phyloP scores from a whole-genome alignment of 495 filamentous ascomycete genomes.

The Neurospora intermedia region DNA sequence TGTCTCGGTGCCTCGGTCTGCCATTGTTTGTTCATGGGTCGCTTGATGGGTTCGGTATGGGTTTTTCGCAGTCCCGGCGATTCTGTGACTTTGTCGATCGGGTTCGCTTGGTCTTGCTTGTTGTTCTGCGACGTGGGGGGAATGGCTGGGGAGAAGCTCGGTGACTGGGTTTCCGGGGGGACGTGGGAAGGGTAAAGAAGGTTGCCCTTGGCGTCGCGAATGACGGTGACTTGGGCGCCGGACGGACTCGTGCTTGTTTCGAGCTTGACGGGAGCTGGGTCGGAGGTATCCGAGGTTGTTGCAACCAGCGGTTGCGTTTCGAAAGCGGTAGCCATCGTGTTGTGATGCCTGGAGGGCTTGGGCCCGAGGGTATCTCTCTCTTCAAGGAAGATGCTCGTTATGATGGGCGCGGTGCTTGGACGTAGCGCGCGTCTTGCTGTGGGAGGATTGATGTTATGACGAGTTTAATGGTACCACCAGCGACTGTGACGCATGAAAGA shows the following conservation, averaged over 20 bases:
- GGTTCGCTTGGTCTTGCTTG: conserved; percentile 2
- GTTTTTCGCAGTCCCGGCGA: neutral
- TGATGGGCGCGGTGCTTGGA: neutral
- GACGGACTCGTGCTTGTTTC: conserved; percentile 8
- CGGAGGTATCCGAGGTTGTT: neutral
- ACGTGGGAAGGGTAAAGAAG: conserved; percentile 28
- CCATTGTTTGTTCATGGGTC: conserved; percentile 6
- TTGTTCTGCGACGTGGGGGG: neutral
- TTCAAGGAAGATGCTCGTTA: neutral
- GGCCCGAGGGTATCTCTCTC: neutral
- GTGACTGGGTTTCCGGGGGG: conserved; percentile 24
- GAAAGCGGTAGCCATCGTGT: neutral
- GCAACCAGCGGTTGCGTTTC: neutral
- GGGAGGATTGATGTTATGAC: neutral
- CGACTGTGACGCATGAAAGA: neutral
- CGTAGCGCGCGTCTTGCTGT: neutral
- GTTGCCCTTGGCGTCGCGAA: conserved; percentile 22
- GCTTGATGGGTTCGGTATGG: neutral
- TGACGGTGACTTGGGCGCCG: conserved; percentile 16
- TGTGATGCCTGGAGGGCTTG: neutral
- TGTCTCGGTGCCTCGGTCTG: conserved; percentile 10
- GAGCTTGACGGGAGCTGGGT: conserved; percentile 8
- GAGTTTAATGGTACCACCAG: neutral
- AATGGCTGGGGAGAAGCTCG: conserved; percentile 9
- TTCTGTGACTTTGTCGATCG: neutral